Conservation (phyloP, 441 rosid species). For the Gossypium schwendimanii region DNA sequence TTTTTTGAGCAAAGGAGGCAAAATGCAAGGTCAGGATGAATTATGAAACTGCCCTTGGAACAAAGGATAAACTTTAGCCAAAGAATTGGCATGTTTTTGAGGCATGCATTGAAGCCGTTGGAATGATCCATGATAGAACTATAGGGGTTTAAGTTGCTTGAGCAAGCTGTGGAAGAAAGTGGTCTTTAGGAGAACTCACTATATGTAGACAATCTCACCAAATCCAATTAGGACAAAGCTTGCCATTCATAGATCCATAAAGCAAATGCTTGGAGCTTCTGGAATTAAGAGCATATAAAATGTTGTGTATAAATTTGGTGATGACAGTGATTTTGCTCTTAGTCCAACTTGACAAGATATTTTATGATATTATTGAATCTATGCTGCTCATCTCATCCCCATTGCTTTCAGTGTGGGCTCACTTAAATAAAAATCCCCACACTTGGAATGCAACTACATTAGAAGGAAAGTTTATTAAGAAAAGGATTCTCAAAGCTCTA, state of each 20-base stretch:
- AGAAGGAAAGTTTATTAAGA: neutral
- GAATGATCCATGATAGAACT: no score
- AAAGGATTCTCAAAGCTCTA: neutral
- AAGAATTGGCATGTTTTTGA: neutral
- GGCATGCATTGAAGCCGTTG: no score
- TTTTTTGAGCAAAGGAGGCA: no score
- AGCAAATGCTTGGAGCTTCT: neutral
- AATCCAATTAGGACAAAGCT: neutral
- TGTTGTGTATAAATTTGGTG: neutral
- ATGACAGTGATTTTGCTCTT: neutral
- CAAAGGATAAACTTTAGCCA: constrained; percentile 91
- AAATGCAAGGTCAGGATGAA: constrained; percentile 39
- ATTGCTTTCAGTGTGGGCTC: neutral
- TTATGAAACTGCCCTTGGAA: constrained; percentile 80
- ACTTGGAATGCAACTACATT: neutral
- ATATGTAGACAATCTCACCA: no score
- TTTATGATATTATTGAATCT: neutral
- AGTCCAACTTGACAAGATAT: neutral
- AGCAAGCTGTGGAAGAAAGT: no score
- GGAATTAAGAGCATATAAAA: neutral
- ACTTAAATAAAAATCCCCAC: neutral
- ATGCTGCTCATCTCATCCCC: neutral
- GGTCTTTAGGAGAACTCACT: no score
- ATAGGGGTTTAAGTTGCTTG: no score
- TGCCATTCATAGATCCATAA: neutral